These are phyloP conservation scores for Plasmodium sp. DNA, from an alignment of 169 alveolate genomes.

Conservation along the genomic window DNA sequence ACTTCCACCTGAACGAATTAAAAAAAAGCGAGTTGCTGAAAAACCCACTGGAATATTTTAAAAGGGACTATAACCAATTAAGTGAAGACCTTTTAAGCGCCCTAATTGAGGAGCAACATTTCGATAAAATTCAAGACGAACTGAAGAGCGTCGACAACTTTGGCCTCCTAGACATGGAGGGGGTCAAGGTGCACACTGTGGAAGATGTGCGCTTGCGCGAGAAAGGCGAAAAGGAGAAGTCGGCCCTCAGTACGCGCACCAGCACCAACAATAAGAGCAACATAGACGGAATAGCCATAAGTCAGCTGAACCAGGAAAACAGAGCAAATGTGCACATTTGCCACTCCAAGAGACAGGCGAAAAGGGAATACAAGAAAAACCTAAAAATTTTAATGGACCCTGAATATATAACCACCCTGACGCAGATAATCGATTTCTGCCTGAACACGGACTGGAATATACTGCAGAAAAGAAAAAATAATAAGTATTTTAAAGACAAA, in stretches of 20 bases:
- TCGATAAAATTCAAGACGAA: neutral
- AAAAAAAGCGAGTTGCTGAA: neutral
- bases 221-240: neutral
- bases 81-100: neutral
- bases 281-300: neutral
- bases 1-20: neutral
- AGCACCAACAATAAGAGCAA: neutral
- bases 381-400: conserved; percentile 60
- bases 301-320: neutral
- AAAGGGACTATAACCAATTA: conserved; percentile 14
- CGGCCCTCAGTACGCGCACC: neutral
- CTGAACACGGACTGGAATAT: conserved; percentile 63
- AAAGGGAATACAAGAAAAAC: conserved; percentile 1
- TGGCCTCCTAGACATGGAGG: conserved; percentile 2
- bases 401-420: conserved; percentile 41
- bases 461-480: conserved; percentile 37
- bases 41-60: conserved; percentile 11
- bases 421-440: conserved; percentile 71
- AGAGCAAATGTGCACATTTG: neutral
- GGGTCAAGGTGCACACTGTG: neutral
- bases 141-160: neutral
- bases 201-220: neutral
- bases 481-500: conserved; percentile 34
- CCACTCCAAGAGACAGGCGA: neutral
- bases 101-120: neutral